phyloP scores from a whole-genome alignment of 163 green algal genomes.

The Coccomyxa subellipsoidea region DNA sequence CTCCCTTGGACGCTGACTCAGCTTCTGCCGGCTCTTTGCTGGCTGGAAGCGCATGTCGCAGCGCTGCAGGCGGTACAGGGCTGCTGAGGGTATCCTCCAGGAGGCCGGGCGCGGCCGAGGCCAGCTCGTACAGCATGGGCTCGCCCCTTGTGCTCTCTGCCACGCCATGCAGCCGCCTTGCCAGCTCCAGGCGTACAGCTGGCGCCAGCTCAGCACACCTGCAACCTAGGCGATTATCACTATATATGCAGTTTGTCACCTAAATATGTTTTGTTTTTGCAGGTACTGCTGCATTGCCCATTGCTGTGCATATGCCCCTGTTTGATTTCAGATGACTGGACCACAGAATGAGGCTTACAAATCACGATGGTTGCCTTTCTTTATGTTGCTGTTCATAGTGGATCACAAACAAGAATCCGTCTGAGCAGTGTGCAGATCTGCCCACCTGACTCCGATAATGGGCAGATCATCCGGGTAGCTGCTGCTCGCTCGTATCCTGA shows the following conservation, averaged over 20 bases:
- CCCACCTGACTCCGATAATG: background rate
- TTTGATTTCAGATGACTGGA: no score
- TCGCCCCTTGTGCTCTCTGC: background rate
- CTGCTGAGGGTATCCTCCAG: background rate
- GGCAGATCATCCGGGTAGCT: background rate
- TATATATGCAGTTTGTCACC: no score
- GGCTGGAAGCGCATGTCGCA: background rate
- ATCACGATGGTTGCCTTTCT: no score
- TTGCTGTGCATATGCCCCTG: no score
- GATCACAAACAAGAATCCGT: no score
- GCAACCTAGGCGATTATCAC: background rate
- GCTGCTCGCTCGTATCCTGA: background rate
- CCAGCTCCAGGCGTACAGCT: slow-evolving; percentile 5
- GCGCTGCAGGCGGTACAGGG: background rate
- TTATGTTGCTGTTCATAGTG: no score
- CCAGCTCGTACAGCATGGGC: slow-evolving; percentile 2
- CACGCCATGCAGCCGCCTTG: background rate
- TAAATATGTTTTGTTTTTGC: no score
- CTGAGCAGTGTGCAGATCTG: no score
- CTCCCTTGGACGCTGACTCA: background rate
- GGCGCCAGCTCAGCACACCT: background rate
- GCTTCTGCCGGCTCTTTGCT: background rate
- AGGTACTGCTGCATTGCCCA: no score
- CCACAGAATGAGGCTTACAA: no score
- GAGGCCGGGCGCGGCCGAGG: background rate